Evolutionary conservation across 176 grass and related monocot species (phyloP).

Genomic region (Hordeum marinum): DNA sequence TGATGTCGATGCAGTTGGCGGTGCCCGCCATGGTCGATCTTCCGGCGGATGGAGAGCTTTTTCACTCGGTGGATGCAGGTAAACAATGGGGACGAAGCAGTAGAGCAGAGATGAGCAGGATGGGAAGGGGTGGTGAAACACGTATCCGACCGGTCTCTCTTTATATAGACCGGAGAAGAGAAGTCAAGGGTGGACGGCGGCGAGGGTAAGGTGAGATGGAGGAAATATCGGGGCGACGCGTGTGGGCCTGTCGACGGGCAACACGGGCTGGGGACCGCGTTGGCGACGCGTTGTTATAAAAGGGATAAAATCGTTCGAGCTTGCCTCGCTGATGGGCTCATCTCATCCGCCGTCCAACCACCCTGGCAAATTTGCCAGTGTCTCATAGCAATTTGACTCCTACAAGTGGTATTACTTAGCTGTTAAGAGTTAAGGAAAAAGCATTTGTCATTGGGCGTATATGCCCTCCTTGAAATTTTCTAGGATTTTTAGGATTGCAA

Average conservation of each 20-base stretch:
- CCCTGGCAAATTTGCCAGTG: neutral
- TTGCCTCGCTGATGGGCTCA: neutral
- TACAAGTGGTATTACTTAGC: too few species aligned
- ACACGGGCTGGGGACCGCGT: neutral
- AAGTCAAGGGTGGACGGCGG: neutral
- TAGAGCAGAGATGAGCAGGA: neutral
- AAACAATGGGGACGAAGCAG: too few species aligned
- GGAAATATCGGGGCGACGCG: neutral
- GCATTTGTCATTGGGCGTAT: too few species aligned
- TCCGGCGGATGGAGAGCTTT: neutral
- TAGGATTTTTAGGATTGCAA: too few species aligned
- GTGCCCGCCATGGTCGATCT: neutral
- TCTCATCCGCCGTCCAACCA: neutral
- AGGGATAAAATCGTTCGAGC: neutral
- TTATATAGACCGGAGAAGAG: neutral
- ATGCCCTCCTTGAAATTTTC: too few species aligned
- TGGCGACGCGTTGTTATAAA: neutral
- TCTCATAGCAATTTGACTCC: neutral
- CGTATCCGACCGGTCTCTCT: neutral
- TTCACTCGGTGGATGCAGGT: neutral
- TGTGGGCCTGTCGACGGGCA: neutral
- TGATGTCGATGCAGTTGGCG: slow-evolving; percentile 51
- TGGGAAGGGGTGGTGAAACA: neutral
- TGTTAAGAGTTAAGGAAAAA: too few species aligned
- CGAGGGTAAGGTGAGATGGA: neutral